phyloP scores from a whole-genome alignment of 202 grass and related monocot genomes.

The Saccharum hybrid region DNA sequence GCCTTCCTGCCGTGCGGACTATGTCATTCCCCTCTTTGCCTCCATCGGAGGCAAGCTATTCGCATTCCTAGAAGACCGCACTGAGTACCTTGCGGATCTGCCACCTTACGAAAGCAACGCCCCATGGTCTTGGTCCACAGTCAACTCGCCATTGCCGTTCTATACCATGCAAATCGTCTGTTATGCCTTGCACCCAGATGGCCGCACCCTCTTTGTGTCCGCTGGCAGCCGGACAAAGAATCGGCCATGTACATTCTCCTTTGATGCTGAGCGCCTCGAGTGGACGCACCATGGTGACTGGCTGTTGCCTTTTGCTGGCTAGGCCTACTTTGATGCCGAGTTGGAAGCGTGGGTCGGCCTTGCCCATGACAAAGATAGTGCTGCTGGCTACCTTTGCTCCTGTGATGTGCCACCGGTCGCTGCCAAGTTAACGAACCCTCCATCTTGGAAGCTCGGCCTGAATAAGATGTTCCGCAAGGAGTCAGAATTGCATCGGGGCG shows the following conservation, averaged over 20 bases:
- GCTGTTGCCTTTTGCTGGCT: slow-evolving; percentile 1
- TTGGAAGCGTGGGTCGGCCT: slow-evolving; percentile 18
- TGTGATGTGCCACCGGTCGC: no score
- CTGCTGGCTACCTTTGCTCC: no score
- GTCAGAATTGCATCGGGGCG: background rate
- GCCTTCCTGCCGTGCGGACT: background rate
- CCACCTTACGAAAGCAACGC: background rate
- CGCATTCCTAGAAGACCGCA: background rate
- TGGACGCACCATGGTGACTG: slow-evolving; percentile 1
- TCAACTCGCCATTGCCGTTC: background rate
- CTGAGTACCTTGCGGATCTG: slow-evolving; percentile 1
- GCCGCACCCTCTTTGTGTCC: slow-evolving; percentile 31
- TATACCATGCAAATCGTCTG: background rate
- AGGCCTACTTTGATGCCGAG: slow-evolving; percentile 23
- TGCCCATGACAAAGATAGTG: background rate
- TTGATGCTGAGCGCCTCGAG: background rate
- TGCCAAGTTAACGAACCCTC: no score
- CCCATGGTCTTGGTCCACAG: slow-evolving; percentile 21
- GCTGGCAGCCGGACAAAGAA: background rate
- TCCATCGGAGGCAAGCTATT: slow-evolving; percentile 25
- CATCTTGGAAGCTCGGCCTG: no score
- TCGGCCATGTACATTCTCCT: background rate
- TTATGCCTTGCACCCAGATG: background rate
- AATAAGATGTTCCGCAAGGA: background rate
- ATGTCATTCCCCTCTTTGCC: background rate